Percentiles rank a stretch among this genome's conserved stretches.
Evolutionary conservation across 208 protist species (phyloP).

Genomic region (Crithidia expoeki): DNA sequence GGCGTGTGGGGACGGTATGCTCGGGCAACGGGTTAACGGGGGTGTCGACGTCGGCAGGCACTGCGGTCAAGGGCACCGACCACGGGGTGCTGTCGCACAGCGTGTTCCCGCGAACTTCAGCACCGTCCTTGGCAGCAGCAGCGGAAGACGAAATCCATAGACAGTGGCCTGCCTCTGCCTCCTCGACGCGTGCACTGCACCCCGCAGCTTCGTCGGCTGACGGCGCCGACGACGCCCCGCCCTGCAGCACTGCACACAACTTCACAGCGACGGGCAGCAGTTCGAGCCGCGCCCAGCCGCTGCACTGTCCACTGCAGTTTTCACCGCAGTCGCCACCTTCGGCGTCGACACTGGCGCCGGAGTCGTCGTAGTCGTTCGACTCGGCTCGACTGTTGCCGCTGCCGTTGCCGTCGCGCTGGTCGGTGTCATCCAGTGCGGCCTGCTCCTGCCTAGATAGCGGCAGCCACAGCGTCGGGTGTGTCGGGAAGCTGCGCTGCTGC

Average conservation of each 20-base stretch:
- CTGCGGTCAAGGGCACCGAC: conserved; percentile 9
- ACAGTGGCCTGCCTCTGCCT: conserved; percentile 12
- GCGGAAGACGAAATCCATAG: conserved; percentile 34
- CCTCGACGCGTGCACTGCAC: conserved; percentile 10
- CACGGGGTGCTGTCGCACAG: conserved; percentile 24
- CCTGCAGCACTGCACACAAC: conserved; percentile 21
- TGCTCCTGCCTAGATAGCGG: conserved; percentile 16
- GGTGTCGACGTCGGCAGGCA: conserved; percentile 1
- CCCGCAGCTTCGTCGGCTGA: not conserved
- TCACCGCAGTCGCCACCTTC: not conserved
- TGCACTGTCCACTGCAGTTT: not conserved
- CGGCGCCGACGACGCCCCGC: not conserved
- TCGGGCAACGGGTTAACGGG: conserved; percentile 2
- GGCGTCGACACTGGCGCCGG: not conserved
- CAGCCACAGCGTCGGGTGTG: conserved; percentile 36
- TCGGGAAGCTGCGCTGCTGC: conserved; percentile 24
- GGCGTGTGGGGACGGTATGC: conserved; percentile 1
- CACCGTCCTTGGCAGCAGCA: not conserved
- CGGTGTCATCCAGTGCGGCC: not conserved
- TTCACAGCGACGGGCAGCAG: conserved; percentile 30
- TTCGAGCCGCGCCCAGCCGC: conserved; percentile 1
- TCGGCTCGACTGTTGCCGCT: not conserved
- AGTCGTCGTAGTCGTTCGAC: not conserved
- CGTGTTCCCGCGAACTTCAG: not conserved
- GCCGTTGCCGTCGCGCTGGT: not conserved